Evolutionary conservation across 345 rosid genomes (phyloP).

Genomic region (Dipteronia sinensis): DNA sequence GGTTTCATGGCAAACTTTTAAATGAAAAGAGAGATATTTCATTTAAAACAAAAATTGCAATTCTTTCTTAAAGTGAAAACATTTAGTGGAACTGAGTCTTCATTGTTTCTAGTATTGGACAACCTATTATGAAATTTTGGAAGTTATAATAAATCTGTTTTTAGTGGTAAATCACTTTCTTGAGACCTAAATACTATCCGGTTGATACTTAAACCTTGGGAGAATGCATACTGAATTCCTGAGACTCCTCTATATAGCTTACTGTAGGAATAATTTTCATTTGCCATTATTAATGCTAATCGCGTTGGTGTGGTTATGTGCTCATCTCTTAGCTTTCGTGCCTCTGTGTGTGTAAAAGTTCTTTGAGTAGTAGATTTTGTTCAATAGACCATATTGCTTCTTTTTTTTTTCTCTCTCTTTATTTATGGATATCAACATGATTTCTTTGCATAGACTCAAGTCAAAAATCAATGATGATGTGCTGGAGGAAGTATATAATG

Average conservation of each 20-base stretch:
- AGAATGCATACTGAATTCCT: neutral
- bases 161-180: neutral
- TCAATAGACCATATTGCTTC: neutral
- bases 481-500: constrained; percentile 64
- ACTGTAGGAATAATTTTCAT: neutral
- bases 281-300: neutral
- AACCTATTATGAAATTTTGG: too few species aligned
- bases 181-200: neutral
- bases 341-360: neutral
- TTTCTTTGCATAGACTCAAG: constrained; percentile 61
- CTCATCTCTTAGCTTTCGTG: neutral
- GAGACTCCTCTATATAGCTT: neutral
- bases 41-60: neutral
- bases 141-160: too few species aligned
- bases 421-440: neutral
- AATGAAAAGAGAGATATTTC: too few species aligned
- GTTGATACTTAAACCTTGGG: neutral
- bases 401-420: too few species aligned
- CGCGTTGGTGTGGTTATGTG: neutral
- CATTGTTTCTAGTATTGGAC: too few species aligned
- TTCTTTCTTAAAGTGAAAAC: neutral
- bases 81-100: too few species aligned
- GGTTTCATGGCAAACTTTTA: neutral
- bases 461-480: constrained; percentile 66
- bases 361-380: neutral